A percentile compares a stretch with the other conserved stretches of the same genome.
phyloP scores from a whole-genome alignment of 2,329 filamentous ascomycete species.

The Dichotomopilus funicola region DNA sequence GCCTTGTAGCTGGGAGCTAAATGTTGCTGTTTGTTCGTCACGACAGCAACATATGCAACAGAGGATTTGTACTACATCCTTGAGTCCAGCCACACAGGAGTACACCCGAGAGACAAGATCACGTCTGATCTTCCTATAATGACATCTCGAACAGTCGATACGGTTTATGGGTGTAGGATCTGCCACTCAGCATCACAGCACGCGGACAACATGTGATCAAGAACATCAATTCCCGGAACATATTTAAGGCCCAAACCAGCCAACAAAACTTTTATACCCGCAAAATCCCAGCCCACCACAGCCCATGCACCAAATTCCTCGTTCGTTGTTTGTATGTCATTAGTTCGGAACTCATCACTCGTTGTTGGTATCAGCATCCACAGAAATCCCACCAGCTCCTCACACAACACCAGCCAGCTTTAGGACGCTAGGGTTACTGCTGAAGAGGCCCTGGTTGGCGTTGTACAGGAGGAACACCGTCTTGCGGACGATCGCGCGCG shows the following conservation, averaged over 20 bases:
- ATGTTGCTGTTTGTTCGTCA: too few species aligned
- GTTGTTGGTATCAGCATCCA: conserved; percentile 6
- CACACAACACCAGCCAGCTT: conserved; percentile 26
- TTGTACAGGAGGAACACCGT: conserved; percentile 47
- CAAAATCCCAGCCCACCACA: background rate
- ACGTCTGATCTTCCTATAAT: too few species aligned
- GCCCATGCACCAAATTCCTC: conserved; percentile 3
- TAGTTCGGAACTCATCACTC: conserved; percentile 21
- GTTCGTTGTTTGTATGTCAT: conserved; percentile 14
- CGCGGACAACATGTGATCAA: too few species aligned
- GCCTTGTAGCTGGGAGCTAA: too few species aligned
- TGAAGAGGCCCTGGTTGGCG: conserved; percentile 29
- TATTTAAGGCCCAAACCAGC: background rate
- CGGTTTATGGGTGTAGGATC: too few species aligned
- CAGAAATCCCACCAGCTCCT: conserved; percentile 1
- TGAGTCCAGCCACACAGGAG: too few species aligned
- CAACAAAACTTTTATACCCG: background rate
- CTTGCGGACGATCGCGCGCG: conserved; percentile 57
- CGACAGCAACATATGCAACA: too few species aligned
- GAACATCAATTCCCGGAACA: too few species aligned
- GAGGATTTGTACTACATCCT: too few species aligned
- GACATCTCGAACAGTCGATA: too few species aligned
- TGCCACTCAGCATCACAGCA: too few species aligned
- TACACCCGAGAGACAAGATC: too few species aligned
- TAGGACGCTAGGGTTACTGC: conserved; percentile 26